Conservation (phyloP, 192 early-diverging fungal species). For the Jimgerdemannia lactiflua region DNA sequence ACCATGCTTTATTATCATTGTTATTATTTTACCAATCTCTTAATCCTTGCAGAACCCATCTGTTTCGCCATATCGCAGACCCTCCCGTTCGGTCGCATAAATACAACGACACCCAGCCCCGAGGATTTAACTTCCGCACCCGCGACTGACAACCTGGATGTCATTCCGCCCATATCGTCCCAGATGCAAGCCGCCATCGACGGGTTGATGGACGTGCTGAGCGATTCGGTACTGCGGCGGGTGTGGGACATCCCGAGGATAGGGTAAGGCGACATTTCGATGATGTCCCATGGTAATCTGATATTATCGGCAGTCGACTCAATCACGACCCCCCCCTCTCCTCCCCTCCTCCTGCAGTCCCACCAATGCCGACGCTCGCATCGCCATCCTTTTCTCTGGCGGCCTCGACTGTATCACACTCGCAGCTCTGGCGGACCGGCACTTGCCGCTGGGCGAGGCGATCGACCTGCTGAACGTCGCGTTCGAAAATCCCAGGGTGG, state of each 20-base stretch:
- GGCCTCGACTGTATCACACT: conserved; percentile 92
- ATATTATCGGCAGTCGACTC: neutral
- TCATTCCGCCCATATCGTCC: conserved; percentile 27
- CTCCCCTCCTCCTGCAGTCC: conserved; percentile 10
- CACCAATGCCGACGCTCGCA: conserved; percentile 37
- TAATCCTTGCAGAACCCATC: neutral
- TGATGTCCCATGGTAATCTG: neutral
- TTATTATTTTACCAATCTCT: neutral
- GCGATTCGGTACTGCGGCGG: conserved; percentile 42
- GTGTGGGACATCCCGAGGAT: conserved; percentile 47
- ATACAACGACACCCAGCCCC: conserved; percentile 23
- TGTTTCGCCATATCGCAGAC: conserved; percentile 9
- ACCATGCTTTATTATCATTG: too few species aligned
- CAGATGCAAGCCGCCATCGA: conserved; percentile 39
- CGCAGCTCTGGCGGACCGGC: conserved; percentile 74
- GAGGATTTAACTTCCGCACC: conserved; percentile 15
- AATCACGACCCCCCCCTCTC: neutral
- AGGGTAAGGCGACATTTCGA: conserved; percentile 23
- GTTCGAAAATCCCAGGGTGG: conserved; percentile 87
- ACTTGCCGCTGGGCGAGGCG: conserved; percentile 67
- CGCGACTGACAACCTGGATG: conserved; percentile 15
- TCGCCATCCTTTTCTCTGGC: conserved; percentile 89
- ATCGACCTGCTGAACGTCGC: conserved; percentile 95
- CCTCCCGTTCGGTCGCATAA: conserved; percentile 46
- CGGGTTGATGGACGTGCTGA: conserved; percentile 30